A percentile compares a stretch with the other conserved stretches of the same genome.
These are phyloP conservation scores for Lasiodiplodia gonubiensis DNA, from an alignment of 2,329 filamentous ascomycete genomes.

Conservation along the genomic window DNA sequence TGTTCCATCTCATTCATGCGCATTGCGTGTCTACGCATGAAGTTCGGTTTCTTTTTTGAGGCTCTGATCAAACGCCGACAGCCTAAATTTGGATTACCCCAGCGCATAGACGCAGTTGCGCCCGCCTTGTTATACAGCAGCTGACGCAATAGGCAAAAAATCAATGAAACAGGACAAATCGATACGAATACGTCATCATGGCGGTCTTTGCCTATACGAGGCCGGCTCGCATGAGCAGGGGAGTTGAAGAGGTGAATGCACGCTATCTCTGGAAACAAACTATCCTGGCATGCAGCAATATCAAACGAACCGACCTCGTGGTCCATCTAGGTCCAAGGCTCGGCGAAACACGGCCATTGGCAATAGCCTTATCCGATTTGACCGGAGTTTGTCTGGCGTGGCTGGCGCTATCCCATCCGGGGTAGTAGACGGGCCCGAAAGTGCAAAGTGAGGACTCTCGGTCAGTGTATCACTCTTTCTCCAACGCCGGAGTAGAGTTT, in stretches of 20 bases:
- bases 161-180: slow-evolving; percentile 11
- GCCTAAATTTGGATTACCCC: not conserved
- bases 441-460: not conserved
- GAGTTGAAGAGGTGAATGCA: no score
- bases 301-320: not conserved
- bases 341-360: not conserved
- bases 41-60: not conserved
- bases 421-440: not conserved
- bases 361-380: not conserved
- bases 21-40: not conserved
- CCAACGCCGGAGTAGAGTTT: slow-evolving; percentile 14
- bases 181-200: not conserved
- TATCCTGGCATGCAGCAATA: no score
- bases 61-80: not conserved
- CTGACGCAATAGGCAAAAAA: slow-evolving; percentile 14
- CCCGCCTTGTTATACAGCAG: slow-evolving; percentile 18
- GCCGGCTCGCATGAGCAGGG: no score
- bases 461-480: not conserved
- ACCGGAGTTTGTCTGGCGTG: not conserved
- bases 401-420: not conserved
- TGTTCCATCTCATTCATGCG: not conserved
- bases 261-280: no score
- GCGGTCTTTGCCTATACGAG: not conserved
- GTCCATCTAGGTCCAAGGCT: not conserved
- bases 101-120: not conserved